Evolutionary conservation across 2,329 filamentous ascomycete species (phyloP).

Genomic region (Colletotrichum agaves): DNA sequence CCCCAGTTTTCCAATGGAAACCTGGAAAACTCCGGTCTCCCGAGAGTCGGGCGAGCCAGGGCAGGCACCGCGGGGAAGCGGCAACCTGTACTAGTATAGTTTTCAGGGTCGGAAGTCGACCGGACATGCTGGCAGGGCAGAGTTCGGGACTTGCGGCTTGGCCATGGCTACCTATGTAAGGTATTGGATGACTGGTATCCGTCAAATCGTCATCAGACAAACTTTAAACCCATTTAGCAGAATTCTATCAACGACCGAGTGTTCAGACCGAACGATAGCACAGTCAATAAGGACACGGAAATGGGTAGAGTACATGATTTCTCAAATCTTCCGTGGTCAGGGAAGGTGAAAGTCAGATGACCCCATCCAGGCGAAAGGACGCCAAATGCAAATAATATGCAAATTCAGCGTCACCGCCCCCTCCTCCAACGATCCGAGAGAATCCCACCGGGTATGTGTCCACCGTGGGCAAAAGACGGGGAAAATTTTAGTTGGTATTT

Average conservation of each 20-base stretch:
- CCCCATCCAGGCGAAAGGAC: slow-evolving; percentile 2
- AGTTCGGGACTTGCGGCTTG: not conserved
- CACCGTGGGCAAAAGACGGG: not conserved
- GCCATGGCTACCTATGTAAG: too few relatives aligned
- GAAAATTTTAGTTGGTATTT: slow-evolving; percentile 9
- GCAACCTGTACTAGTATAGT: not conserved
- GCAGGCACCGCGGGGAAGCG: slow-evolving; percentile 6
- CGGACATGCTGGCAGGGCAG: not conserved
- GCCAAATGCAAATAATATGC: slow-evolving; percentile 18
- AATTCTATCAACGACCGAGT: not conserved
- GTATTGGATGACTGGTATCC: slow-evolving; percentile 2
- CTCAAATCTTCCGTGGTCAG: not conserved
- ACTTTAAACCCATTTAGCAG: slow-evolving; percentile 6
- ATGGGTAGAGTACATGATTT: not conserved
- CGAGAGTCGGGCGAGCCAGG: slow-evolving; percentile 19
- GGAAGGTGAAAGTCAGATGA: slow-evolving; percentile 17
- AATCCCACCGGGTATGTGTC: slow-evolving; percentile 15
- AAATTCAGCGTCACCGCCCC: slow-evolving; percentile 26
- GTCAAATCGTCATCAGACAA: slow-evolving; percentile 13
- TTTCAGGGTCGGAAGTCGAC: not conserved
- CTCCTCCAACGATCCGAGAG: not conserved
- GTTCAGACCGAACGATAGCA: not conserved
- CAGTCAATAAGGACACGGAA: not conserved
- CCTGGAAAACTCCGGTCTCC: not conserved
- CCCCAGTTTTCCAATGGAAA: not conserved